Evolutionary conservation across 306 rosid genomes (phyloP), one percentile per base, ranked within the genome.

Genomic region (Cicer arietinum): DNA sequence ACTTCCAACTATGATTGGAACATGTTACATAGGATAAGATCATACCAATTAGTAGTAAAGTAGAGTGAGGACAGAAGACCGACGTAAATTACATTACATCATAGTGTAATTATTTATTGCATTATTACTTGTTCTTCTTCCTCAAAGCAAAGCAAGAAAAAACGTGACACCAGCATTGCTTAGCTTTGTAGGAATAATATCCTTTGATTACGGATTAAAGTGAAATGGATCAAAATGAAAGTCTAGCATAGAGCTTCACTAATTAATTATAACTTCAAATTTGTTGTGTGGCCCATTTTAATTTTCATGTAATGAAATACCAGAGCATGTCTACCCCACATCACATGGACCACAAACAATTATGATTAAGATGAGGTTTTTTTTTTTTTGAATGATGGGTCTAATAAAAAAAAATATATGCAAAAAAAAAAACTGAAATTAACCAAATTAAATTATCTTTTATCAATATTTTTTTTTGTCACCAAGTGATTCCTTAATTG

Each of bases 401-500:
- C 74, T 56, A 45, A 17, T 45, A 58, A 53, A 10, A 52, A 52
- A 3, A 30, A 30, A 30, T 50, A 76, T 41, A 46, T 14, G 64
- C 59, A 73, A 77, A 64, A 14, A 25, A 25, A 30, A 71, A 54
- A 4, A 25, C 47, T 66, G 51, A 75, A 75, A 72, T 54, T 71
- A 16, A 76, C 40, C 63, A 54, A 69, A 64, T 16, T 52, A 6
- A 53, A 70, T 48, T 74, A 76, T 72, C 17, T 43, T 42, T 14
- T 58, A 13, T 69, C 71, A 75, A 74, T 6, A 0, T 30, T 54
- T 43, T 22, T 22, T 22, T 48, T 45, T 22, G 53, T 62, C 74
- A 45, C 42, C 73, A 70, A 74, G 57, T 57, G 54, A 74, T 40
- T 77, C 74, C 79, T 78, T 86, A 60, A 81, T 61, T 81, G 51